Evolutionary conservation across 805 yeast genomes (phyloP).

Genomic region (Pichia thaimueangensis): DNA sequence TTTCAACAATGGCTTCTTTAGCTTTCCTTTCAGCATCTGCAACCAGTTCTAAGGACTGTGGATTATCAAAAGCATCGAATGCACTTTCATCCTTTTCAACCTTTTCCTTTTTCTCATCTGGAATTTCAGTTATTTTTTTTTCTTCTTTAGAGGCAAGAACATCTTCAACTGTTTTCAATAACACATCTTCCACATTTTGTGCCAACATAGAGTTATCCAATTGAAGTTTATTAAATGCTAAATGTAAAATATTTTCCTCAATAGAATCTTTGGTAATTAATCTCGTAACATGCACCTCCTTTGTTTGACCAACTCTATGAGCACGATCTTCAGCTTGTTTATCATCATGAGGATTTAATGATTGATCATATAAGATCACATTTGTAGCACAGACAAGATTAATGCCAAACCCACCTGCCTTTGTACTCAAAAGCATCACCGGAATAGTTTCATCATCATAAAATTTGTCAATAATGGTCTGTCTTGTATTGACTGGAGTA

Average conservation of each 20-base stretch:
- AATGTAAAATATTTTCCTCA: slow-evolving; percentile 79
- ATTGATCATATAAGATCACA: slow-evolving; percentile 86
- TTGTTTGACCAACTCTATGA: slow-evolving; percentile 50
- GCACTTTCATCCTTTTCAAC: slow-evolving; percentile 3
- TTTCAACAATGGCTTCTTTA: background rate
- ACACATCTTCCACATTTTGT: slow-evolving; percentile 44
- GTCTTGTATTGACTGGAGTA: slow-evolving; percentile 90
- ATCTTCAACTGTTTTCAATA: slow-evolving; percentile 42
- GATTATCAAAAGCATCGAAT: slow-evolving; percentile 12
- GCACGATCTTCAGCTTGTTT: slow-evolving; percentile 98
- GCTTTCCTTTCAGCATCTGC: slow-evolving; percentile 7
- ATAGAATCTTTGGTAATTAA: slow-evolving; percentile 69
- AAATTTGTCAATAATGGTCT: slow-evolving; percentile 82
- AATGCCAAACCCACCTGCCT: slow-evolving; percentile 98
- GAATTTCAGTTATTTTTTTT: background rate
- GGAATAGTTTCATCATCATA: slow-evolving; percentile 78
- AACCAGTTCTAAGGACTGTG: slow-evolving; percentile 1
- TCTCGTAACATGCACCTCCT: slow-evolving; percentile 70
- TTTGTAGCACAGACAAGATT: slow-evolving; percentile 92
- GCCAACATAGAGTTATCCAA: slow-evolving; percentile 62
- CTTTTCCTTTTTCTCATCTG: background rate
- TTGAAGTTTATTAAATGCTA: slow-evolving; percentile 88
- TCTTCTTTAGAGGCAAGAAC: slow-evolving; percentile 8
- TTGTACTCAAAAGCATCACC: slow-evolving; percentile 82
- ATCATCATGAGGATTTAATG: slow-evolving; percentile 97